Base-by-base conservation (phyloP, 371 early-diverging fungal genomes). In the Mucor velutinosus region DNA sequence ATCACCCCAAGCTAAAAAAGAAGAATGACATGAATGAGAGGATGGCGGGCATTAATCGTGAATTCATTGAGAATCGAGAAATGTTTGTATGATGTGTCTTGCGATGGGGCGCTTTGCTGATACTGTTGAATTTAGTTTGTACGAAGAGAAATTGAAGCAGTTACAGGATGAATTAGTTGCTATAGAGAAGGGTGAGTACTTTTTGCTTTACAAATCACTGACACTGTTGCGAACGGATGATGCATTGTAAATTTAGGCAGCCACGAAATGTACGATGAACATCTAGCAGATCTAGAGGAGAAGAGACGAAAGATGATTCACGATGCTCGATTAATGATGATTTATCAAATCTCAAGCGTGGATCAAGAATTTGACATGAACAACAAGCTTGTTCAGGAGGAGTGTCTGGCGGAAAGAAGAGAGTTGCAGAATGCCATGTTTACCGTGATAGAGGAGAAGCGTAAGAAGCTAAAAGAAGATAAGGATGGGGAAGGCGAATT, bases 371-470 rank as follows among this genome's bases (percentile, higher is more conserved):
- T 39, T 35, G 10, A 60, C 3, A 7, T 53, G 12, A 51, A 66
- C 15, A 64, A 19, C 3, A 63, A 47, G 27, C 33, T 53, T 29
- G 64, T 71, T 2, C 53, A 64, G 2, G 60, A 71, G 10, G 71
- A 71, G 30, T 58, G 21, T 7, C 23, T 66, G 60, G 64, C 64
- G 32, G 71, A 71, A 45, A 45, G 41, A 60, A 19, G 45, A 55
- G 71, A 67, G 41, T 19, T 71, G 12, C 66, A 66, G 55, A 66
- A 66, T 43, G 67, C 63, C 17, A 63, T 71, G 63, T 71, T 66
- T 45, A 30, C 33, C 6, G 39, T 71, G 4, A 29, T 71, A 6
- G 67, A 71, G 30, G 71, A 71, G 23, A 71, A 71, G 30, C 43
- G 71, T n/a, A 71, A 60, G 14, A 63, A 62, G 12, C 33, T 71